A percentile compares a stretch with the other conserved stretches of the same genome.
Conservation (phyloP, 2,329 filamentous ascomycete species). For the Ramichloridium luteum region DNA sequence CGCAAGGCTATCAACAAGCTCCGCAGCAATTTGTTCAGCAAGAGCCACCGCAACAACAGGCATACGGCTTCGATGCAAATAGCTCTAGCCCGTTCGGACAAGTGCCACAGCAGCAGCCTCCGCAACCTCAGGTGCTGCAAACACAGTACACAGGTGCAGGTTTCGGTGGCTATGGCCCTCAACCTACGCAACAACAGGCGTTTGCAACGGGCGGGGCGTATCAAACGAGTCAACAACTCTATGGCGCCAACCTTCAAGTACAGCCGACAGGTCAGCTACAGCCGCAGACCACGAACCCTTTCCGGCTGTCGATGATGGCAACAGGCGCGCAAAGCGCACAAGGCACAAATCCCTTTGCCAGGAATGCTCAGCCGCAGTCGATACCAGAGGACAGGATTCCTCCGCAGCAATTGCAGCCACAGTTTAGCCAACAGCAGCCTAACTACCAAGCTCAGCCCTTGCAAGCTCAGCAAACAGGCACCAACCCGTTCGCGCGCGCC, state of each 20-base stretch:
- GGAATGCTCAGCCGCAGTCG: conserved; percentile 25
- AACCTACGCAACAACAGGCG: conserved; percentile 42
- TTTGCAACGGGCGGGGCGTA: conserved; percentile 24
- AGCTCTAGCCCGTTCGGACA: conserved; percentile 29
- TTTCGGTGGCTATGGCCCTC: conserved; percentile 68
- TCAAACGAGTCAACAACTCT: conserved; percentile 14
- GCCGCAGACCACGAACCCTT: conserved; percentile 67
- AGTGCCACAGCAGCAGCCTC: conserved; percentile 14
- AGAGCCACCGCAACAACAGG: conserved; percentile 10
- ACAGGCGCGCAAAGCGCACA: conserved; percentile 18
- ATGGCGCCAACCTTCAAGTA: conserved; percentile 19
- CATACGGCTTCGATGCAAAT: conserved; percentile 7
- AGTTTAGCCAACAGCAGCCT: conserved; percentile 11
- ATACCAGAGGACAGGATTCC: conserved; percentile 16
- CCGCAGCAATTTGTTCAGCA: conserved; percentile 28
- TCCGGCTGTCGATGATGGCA: conserved; percentile 76
- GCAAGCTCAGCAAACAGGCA: conserved; percentile 51
- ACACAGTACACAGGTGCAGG: conserved; percentile 59
- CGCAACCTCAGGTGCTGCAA: conserved; percentile 41
- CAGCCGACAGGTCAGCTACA: conserved; percentile 29
- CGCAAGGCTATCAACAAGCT: conserved; percentile 13
- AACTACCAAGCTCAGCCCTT: conserved; percentile 32
- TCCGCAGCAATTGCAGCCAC: conserved; percentile 10
- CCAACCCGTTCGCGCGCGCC: conserved; percentile 57
- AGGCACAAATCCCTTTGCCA: conserved; percentile 49